Base-by-base conservation (phyloP, 192 early-diverging fungal genomes). In the Mortierella alpina region DNA sequence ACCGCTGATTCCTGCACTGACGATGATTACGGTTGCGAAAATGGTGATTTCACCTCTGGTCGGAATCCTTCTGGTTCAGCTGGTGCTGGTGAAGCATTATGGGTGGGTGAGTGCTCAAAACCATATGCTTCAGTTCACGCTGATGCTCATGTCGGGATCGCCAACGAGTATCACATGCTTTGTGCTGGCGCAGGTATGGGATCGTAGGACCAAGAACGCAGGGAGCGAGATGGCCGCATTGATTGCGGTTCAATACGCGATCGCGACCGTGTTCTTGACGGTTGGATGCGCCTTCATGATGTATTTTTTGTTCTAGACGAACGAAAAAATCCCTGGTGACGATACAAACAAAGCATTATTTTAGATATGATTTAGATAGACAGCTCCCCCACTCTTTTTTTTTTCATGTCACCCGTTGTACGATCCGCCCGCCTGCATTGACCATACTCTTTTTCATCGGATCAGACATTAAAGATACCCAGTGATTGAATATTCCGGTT, bases 101-200 rank as follows among this genome's bases (percentile, higher is more conserved):
- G 64, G 70, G 15, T 79, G 68, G 68, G 64, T 79, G n/a, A n/a
- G 15, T 42, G 51, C 50, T 1, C 39, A 71, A 18, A 72, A 79
- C 59, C 68, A 79, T 45, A 79, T 79, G 69, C 9, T 79, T 12
- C 76, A 67, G 59, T 79, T 79, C 22, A 72, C 69, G 6, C 42
- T 79, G 58, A 79, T 79, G 76, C 44, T 79, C 44, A 71, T 59
- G 58, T 62, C 57, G 6, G 76, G 69, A 10, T 62, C 63, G 1
- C 76, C 76, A 6, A 79, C 76, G n/a, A 71, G 63, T 22, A 72
- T 79, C 23, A 71, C 65, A 7, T 72, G 68, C 46, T 72, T 79
- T 72, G 69, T 79, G n/a, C 60, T 79, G 63, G 69, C 76, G 0
- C 68, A 72, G 59, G 76, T 79, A 2, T 79, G 76, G 76, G 76